A percentile compares a stretch with the other conserved stretches of the same genome.
Evolutionary conservation across 306 rosid genomes (phyloP).

Genomic region (Crotalaria pallida): DNA sequence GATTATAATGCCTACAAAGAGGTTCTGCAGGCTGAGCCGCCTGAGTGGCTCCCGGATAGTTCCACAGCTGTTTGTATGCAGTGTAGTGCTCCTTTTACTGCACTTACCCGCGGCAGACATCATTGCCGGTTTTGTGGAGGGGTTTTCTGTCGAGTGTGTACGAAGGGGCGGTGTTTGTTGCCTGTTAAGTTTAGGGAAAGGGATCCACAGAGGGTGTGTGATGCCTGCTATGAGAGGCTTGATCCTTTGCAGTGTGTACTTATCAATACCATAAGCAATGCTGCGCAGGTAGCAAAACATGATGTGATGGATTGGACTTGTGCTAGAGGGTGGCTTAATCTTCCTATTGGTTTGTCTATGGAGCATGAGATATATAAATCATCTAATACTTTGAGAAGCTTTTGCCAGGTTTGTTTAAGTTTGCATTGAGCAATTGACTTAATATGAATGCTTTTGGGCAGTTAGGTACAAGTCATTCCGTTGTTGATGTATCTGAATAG

Average conservation of each 20-base stretch:
- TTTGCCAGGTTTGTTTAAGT: slow-evolving; percentile 58
- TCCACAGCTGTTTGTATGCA: slow-evolving; percentile 76
- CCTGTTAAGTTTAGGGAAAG: slow-evolving; percentile 90
- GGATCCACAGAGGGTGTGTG: slow-evolving; percentile 95
- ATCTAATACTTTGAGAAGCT: slow-evolving; percentile 74
- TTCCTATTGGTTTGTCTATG: slow-evolving; percentile 85
- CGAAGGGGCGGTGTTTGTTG: slow-evolving; percentile 80
- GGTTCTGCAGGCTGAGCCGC: slow-evolving; percentile 89
- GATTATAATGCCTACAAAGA: slow-evolving; percentile 70
- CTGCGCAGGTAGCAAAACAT: slow-evolving; percentile 81
- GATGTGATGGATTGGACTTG: slow-evolving; percentile 97
- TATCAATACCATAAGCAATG: slow-evolving; percentile 81
- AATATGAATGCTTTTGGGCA: too few species aligned
- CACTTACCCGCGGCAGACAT: slow-evolving; percentile 86
- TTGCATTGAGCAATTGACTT: not conserved
- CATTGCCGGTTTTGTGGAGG: slow-evolving; percentile 99
- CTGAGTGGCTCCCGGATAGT: slow-evolving; percentile 97
- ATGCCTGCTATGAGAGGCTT: slow-evolving; percentile 89
- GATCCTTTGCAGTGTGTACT: slow-evolving; percentile 91
- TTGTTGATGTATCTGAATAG: not conserved
- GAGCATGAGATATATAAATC: slow-evolving; percentile 96
- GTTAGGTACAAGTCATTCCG: not conserved
- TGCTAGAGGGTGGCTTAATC: slow-evolving; percentile 93
- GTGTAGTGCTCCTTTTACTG: slow-evolving; percentile 73
- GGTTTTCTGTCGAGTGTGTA: slow-evolving; percentile 72